Base-by-base conservation (phyloP, 371 early-diverging fungal species). In the Saksenaea oblongispora region DNA sequence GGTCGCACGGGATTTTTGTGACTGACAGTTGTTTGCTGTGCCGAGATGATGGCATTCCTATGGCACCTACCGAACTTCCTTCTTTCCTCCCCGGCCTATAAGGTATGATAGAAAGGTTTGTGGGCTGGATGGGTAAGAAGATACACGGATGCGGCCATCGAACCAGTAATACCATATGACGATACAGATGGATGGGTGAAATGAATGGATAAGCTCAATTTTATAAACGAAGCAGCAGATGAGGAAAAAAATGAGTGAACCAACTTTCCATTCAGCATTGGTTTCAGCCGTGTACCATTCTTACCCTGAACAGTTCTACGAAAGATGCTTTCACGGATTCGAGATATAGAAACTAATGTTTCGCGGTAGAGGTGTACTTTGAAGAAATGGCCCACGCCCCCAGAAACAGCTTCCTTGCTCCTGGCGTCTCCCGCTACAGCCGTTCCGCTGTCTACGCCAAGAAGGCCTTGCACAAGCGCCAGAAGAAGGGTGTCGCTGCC, bases 391-490 rank as follows among this genome's bases (percentile, higher is more conserved):
- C 81, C 53, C 82, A 80, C 83, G 71, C 89, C 76, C 84, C 91
- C 63, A 88, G 90, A 78, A 92, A 91, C 81, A 80, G 82, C 73
- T 83, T 89, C 76, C 79, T 95, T 81, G 88, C 85, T 72, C 89
- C 91, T 62, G 96, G 96, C 67, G 88, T 95, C 66, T 73, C 87
- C 75, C 91, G 90, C 69, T 86, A 84, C 80, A 90, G 93, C 71
- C 94, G 95, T 75, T 89, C 92, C 55, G 76, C 77, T 74, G 83
- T 86, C 65, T 91, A 88, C 86, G 82, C 89, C 84, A 90, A 89
- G 87, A 90, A 91, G 80, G 94, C 88, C 57, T 80, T 89, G 61
- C 92, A 91, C 88, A 95, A 95, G 92, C 82, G 78, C 71, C 80
- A 85, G 76, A 91, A 88, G 82, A 73, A 80, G 62, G 73, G 71